A percentile compares a stretch with the other conserved stretches of the same genome.
phyloP scores from a whole-genome alignment of 2,329 filamentous ascomycete species.

The Trichoderma sp. region DNA sequence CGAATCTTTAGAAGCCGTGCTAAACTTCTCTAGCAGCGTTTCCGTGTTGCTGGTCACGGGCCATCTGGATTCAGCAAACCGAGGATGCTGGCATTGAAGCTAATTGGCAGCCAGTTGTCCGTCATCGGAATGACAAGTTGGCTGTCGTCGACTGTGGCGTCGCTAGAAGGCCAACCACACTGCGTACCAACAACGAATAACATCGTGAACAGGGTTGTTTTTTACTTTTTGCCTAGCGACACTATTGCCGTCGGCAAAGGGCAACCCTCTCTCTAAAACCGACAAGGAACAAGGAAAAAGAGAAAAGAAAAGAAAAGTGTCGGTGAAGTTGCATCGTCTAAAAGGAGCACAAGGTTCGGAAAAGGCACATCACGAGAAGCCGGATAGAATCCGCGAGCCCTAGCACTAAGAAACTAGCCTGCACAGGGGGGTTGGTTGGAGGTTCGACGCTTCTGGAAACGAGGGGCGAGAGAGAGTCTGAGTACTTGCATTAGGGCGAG shows the following conservation, averaged over 20 bases:
- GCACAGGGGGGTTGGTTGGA: slow-evolving; percentile 5
- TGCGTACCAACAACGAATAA: not conserved
- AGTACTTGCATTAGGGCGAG: not conserved
- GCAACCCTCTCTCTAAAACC: not conserved
- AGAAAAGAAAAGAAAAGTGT: not conserved
- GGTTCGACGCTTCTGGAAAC: slow-evolving; percentile 1
- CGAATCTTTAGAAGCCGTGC: not conserved
- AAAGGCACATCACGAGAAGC: not conserved
- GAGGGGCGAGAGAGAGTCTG: not conserved
- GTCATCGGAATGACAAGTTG: slow-evolving; percentile 1
- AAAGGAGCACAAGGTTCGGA: not conserved
- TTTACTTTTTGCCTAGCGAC: not conserved
- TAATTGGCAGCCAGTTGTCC: not conserved
- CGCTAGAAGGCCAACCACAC: not conserved
- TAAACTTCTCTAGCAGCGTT: not conserved
- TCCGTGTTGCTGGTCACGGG: not conserved
- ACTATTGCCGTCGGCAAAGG: not conserved
- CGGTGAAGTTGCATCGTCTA: slow-evolving; percentile 1
- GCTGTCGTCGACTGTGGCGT: not conserved
- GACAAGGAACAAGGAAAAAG: too few relatives aligned
- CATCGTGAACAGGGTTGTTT: not conserved
- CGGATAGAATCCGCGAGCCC: slow-evolving; percentile 15
- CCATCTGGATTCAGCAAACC: not conserved
- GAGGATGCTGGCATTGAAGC: not conserved
- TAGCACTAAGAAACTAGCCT: not conserved